A percentile compares a stretch with the other conserved stretches of the same genome.
Conservation (phyloP, 2,329 filamentous ascomycete species). For the Talaromyces rugulosus region DNA sequence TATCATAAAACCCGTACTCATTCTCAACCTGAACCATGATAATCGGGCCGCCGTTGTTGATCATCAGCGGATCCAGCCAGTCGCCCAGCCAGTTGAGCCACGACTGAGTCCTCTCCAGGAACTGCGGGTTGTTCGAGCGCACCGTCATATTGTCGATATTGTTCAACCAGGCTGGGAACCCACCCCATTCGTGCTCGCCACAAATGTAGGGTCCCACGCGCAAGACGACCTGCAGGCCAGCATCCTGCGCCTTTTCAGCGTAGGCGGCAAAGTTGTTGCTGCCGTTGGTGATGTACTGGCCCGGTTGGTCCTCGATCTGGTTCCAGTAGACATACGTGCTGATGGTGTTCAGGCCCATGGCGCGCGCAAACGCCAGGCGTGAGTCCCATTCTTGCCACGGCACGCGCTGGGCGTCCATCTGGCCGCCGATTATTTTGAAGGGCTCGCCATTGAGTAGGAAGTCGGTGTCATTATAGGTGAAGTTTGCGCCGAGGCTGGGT, state of each 20-base stretch:
- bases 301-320: conserved; percentile 40
- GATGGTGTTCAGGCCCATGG: conserved; percentile 50
- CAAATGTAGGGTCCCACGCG: conserved; percentile 49
- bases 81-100: conserved; percentile 31
- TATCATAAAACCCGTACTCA: conserved; percentile 49
- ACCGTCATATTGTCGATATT: conserved; percentile 40
- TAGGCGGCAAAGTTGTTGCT: conserved; percentile 48
- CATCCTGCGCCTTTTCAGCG: conserved; percentile 45
- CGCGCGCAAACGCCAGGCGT: conserved; percentile 41
- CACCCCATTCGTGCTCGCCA: conserved; percentile 49
- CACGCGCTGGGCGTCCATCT: conserved; percentile 38
- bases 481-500: not conserved
- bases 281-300: conserved; percentile 34
- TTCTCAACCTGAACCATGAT: conserved; percentile 51
- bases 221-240: conserved; percentile 44
- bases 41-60: conserved; percentile 44
- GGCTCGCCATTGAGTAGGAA: conserved; percentile 8
- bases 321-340: conserved; percentile 53
- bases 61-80: conserved; percentile 33
- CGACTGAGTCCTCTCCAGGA: conserved; percentile 32
- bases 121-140: conserved; percentile 39
- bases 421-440: conserved; percentile 8
- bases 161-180: conserved; percentile 45
- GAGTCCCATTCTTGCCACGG: conserved; percentile 46
- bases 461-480: conserved; percentile 3